These are phyloP conservation scores for Eutrema salsugineum DNA, from an alignment of 441 rosid genomes.

Conservation along the genomic window DNA sequence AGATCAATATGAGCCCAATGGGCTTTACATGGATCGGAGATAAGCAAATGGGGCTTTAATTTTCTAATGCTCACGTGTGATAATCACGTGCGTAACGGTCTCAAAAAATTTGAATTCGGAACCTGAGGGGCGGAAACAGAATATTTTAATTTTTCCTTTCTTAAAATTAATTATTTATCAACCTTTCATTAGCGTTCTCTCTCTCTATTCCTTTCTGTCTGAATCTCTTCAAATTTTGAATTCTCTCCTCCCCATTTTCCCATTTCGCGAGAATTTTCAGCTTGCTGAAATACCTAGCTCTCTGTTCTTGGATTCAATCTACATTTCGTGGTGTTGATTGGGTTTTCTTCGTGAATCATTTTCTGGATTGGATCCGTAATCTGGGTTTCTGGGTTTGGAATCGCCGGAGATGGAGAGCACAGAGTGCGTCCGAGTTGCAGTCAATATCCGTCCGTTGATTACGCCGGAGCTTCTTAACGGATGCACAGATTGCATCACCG, in stretches of 20 bases:
- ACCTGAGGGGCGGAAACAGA: constrained; percentile 38
- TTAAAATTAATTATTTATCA: constrained; percentile 31
- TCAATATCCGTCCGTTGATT: constrained; percentile 82
- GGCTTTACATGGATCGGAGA: background rate
- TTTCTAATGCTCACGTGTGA: background rate
- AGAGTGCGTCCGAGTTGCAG: constrained; percentile 84
- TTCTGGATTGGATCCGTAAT: background rate
- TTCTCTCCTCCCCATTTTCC: constrained; percentile 12
- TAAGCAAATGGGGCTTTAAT: background rate
- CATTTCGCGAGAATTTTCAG: constrained; percentile 12
- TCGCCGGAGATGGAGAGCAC: constrained; percentile 53
- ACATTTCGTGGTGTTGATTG: background rate
- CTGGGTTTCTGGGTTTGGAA: constrained; percentile 8
- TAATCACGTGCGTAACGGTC: constrained; percentile 38
- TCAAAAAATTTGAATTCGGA: constrained; percentile 53
- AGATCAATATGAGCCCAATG: background rate
- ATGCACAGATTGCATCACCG: constrained; percentile 84
- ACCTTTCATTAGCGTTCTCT: constrained; percentile 9
- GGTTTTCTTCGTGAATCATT: background rate
- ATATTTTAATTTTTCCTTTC: constrained; percentile 16
- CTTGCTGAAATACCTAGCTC: constrained; percentile 16
- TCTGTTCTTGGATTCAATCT: constrained; percentile 5
- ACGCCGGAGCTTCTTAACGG: constrained; percentile 86
- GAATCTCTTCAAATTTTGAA: constrained; percentile 29
- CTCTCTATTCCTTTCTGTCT: constrained; percentile 16